phyloP scores from a whole-genome alignment of 1,284 basidiomycete species.

The Boletus smithii region DNA sequence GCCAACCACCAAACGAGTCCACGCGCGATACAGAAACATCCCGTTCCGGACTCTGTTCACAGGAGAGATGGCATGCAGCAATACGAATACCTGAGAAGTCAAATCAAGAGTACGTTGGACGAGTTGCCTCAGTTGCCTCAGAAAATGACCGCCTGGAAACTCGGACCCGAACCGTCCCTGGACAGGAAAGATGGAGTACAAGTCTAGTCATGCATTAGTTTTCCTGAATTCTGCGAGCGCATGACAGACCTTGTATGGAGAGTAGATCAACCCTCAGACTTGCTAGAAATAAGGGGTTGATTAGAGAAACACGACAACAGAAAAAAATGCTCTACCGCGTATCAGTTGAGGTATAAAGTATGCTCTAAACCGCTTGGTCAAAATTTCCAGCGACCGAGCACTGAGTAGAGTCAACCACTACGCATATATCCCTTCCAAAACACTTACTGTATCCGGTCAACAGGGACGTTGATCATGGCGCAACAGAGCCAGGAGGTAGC shows the following conservation, averaged over 20 bases:
- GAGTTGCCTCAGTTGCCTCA: constrained; percentile 21
- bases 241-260: constrained; percentile 19
- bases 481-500: constrained; percentile 21
- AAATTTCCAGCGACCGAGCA: constrained; percentile 24
- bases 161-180: constrained; percentile 30
- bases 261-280: constrained; percentile 25
- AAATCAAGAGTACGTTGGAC: constrained; percentile 30
- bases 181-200: constrained; percentile 17
- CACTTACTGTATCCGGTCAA: constrained; percentile 17
- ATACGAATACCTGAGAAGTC: constrained; percentile 28
- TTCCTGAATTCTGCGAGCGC: not conserved
- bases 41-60: constrained; percentile 25
- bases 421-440: not conserved
- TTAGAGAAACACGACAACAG: not conserved
- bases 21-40: constrained; percentile 27
- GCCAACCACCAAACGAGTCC: constrained; percentile 29
- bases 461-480: constrained; percentile 12
- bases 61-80: constrained; percentile 28
- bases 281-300: constrained; percentile 11
- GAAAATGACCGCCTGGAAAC: constrained; percentile 36
- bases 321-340: constrained; percentile 28
- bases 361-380: constrained; percentile 30
- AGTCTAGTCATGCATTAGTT: constrained; percentile 16
- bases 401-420: constrained; percentile 22
- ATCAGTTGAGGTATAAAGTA: constrained; percentile 40